phyloP scores from a whole-genome alignment of 2,329 filamentous ascomycete genomes.

The Colletotrichum sp. region DNA sequence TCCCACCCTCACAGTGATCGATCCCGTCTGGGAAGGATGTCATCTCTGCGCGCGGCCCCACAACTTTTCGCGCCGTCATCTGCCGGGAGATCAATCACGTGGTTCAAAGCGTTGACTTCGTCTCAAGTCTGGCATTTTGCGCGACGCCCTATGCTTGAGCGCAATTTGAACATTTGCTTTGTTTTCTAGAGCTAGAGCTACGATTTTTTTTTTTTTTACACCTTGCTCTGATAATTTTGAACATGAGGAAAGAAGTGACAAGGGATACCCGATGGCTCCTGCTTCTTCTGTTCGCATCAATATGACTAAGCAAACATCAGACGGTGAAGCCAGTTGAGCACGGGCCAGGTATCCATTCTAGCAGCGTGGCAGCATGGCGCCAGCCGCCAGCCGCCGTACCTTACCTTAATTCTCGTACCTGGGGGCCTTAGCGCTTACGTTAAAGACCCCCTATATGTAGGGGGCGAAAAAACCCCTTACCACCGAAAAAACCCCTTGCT shows the following conservation, averaged over 20 bases:
- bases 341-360: background rate
- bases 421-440: no score
- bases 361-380: background rate
- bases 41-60: conserved; percentile 12
- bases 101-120: background rate
- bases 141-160: background rate
- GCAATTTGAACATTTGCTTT: background rate
- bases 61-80: conserved; percentile 2
- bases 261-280: background rate
- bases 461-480: no score
- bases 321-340: background rate
- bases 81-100: conserved; percentile 16
- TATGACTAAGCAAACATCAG: background rate
- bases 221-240: background rate
- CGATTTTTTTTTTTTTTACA: background rate
- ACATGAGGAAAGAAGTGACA: background rate
- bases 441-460: no score
- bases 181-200: background rate
- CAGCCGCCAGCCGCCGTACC: background rate
- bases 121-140: background rate
- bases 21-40: conserved; percentile 14
- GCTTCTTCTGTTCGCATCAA: background rate
- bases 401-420: background rate
- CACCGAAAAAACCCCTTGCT: no score
- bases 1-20: conserved; percentile 10